Percentiles rank a stretch among this genome's conserved stretches.
These are phyloP conservation scores for Tolypocladium endophyticum DNA, from an alignment of 2,329 filamentous ascomycete species.

Conservation along the genomic window DNA sequence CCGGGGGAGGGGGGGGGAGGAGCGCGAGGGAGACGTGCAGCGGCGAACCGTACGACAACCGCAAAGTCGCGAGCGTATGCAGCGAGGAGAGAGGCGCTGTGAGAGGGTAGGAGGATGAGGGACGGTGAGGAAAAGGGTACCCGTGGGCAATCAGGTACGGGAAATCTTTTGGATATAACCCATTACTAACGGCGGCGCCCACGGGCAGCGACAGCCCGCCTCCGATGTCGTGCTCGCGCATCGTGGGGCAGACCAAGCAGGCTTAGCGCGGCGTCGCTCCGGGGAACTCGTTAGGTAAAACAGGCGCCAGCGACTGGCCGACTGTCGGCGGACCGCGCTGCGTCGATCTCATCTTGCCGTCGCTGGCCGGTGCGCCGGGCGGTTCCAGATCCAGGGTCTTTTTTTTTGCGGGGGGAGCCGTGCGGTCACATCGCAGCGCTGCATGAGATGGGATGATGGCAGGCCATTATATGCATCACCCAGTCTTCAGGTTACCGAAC, in stretches of 20 bases:
- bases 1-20: neutral
- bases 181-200: neutral
- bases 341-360: neutral
- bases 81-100: neutral
- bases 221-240: conserved; percentile 13
- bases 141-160: neutral
- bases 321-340: neutral
- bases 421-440: too few relatives aligned
- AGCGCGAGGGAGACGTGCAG: neutral
- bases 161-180: neutral
- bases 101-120: neutral
- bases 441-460: too few relatives aligned
- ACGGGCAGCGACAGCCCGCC: neutral
- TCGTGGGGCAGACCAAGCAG: neutral
- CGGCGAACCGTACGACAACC: neutral
- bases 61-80: neutral
- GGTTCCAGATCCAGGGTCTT: too few relatives aligned
- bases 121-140: neutral
- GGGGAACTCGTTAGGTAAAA: neutral
- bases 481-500: neutral
- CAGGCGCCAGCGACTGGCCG: neutral
- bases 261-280: neutral
- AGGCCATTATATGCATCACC: too few relatives aligned
- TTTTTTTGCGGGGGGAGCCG: too few relatives aligned
- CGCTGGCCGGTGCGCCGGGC: too few relatives aligned